These are phyloP conservation scores for Xylariaceae sp. DNA, from an alignment of 2,329 filamentous ascomycete species.

Conservation along the genomic window DNA sequence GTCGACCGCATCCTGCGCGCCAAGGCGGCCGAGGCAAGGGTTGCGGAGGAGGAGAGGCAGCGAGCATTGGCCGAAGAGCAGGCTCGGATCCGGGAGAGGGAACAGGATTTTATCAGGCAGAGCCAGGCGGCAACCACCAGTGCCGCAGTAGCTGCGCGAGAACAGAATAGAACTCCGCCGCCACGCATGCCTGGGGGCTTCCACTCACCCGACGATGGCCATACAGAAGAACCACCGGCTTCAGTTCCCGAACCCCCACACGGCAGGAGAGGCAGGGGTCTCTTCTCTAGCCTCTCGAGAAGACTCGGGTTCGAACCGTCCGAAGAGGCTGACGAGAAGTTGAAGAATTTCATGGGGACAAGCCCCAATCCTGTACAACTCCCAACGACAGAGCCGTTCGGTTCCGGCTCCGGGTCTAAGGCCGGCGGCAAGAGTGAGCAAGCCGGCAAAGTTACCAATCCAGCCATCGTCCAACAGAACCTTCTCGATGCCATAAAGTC, in stretches of 20 bases:
- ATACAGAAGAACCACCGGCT: slow-evolving; percentile 14
- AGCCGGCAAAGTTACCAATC: slow-evolving; percentile 53
- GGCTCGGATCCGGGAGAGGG: slow-evolving; percentile 54
- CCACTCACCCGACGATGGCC: slow-evolving; percentile 24
- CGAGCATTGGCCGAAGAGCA: slow-evolving; percentile 70
- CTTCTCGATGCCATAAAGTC: slow-evolving; percentile 73
- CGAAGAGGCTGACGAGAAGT: slow-evolving; percentile 38
- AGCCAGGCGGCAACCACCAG: slow-evolving; percentile 33
- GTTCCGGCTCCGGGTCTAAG: slow-evolving; percentile 18
- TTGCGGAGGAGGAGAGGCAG: slow-evolving; percentile 77
- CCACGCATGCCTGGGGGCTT: slow-evolving; percentile 71
- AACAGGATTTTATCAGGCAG: slow-evolving; percentile 44
- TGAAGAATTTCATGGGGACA: slow-evolving; percentile 41
- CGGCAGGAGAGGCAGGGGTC: slow-evolving; percentile 44
- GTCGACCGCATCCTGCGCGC: slow-evolving; percentile 88
- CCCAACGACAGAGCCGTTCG: slow-evolving; percentile 17
- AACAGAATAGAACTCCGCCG: slow-evolving; percentile 38
- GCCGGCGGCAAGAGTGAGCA: slow-evolving; percentile 26
- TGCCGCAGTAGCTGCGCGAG: slow-evolving; percentile 32
- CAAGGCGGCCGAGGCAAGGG: slow-evolving; percentile 79
- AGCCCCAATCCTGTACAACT: slow-evolving; percentile 17
- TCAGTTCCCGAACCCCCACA: slow-evolving; percentile 32
- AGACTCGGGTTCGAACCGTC: slow-evolving; percentile 60
- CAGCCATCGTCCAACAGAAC: slow-evolving; percentile 60
- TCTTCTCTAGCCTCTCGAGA: slow-evolving; percentile 65